Evolutionary conservation across 139 green algal genomes (phyloP).

Genomic region (Nannochloris sp.): DNA sequence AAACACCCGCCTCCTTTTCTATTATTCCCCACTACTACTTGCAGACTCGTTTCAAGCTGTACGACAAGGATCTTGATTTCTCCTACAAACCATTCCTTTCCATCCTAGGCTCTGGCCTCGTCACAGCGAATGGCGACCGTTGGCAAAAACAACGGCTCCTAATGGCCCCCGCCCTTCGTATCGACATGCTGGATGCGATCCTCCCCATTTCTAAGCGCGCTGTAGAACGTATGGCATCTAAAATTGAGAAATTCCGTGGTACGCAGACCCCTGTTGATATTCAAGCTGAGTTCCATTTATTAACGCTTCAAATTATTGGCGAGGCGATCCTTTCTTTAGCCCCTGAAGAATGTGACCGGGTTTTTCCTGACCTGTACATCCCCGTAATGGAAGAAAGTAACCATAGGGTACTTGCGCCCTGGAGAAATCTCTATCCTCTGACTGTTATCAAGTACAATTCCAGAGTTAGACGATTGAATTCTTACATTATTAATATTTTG

Average conservation of each 20-base stretch:
- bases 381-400: conserved; percentile 94
- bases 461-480: conserved; percentile 59
- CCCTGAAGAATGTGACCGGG: conserved; percentile 80
- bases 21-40: background rate
- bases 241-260: conserved; percentile 52
- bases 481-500: conserved; percentile 64
- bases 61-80: conserved; percentile 76
- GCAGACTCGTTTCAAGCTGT: conserved; percentile 48
- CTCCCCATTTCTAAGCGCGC: conserved; percentile 66
- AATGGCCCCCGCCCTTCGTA: conserved; percentile 73
- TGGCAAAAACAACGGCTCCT: conserved; percentile 88
- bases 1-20: background rate
- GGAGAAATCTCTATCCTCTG: conserved; percentile 66
- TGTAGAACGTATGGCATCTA: conserved; percentile 58
- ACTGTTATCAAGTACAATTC: conserved; percentile 22
- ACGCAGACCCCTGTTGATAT: conserved; percentile 60
- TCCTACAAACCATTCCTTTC: conserved; percentile 84
- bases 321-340: conserved; percentile 78
- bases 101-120: conserved; percentile 88
- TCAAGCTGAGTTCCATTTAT: conserved; percentile 81
- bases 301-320: conserved; percentile 92
- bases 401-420: conserved; percentile 68
- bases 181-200: conserved; percentile 89
- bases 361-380: conserved; percentile 90
- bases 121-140: conserved; percentile 77